phyloP scores from a whole-genome alignment of 140 eudicot species.

The Erigeron philadelphicus region DNA sequence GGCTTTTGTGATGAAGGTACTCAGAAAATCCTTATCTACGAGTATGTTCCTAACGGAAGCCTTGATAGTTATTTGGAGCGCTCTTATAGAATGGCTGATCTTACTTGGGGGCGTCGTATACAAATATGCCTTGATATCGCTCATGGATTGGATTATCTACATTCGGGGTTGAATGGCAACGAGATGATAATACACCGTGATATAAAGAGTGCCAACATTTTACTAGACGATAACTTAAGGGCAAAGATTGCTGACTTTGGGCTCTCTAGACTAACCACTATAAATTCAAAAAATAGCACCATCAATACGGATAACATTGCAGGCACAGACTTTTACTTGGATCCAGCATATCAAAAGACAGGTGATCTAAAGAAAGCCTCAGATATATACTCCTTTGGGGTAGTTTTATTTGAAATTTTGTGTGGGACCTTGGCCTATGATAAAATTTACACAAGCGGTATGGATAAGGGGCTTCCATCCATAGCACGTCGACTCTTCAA shows the following conservation, averaged over 20 bases:
- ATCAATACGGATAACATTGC: background rate
- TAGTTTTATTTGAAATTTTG: background rate
- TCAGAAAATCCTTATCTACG: background rate
- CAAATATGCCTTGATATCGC: background rate
- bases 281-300: background rate
- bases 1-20: background rate
- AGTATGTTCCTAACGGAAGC: background rate
- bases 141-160: background rate
- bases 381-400: background rate
- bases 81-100: background rate
- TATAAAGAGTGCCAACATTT: background rate
- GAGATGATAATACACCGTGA: background rate
- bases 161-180: background rate
- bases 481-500: background rate
- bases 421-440: background rate
- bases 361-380: background rate
- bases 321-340: background rate
- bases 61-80: background rate
- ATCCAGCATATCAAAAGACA: background rate
- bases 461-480: background rate
- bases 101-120: constrained; percentile 5
- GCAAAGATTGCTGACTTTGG: background rate
- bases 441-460: background rate
- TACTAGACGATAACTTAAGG: background rate
- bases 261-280: background rate